Evolutionary conservation across 257 asterid genomes (phyloP).

Genomic region (Solanum medicagineum): DNA sequence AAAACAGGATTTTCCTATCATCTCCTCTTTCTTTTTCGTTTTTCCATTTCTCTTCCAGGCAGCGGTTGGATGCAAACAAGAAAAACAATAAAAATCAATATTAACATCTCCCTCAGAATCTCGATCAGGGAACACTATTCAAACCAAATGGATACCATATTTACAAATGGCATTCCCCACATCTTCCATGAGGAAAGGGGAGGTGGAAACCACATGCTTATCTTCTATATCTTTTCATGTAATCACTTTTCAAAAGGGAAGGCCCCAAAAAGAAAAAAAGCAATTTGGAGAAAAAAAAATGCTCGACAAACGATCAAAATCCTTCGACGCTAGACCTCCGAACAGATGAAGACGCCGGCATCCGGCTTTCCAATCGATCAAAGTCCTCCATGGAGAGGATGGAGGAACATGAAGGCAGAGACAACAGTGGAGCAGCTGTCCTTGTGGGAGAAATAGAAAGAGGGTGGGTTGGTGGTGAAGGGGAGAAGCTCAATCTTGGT

Average conservation of each 20-base stretch:
- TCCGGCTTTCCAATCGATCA: conserved; percentile 47
- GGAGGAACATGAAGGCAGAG: conserved; percentile 49
- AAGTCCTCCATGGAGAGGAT: conserved; percentile 37
- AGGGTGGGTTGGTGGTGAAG: conserved; percentile 34
- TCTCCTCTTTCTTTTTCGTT: not conserved
- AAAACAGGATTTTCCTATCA: not conserved
- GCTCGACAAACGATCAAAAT: conserved; percentile 47
- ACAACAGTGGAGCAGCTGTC: conserved; percentile 25
- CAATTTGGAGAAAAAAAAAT: not conserved
- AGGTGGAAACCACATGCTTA: conserved; percentile 11
- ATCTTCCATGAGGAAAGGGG: not conserved
- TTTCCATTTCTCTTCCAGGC: not conserved
- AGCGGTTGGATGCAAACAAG: not conserved
- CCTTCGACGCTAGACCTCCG: conserved; percentile 62
- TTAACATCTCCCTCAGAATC: not conserved
- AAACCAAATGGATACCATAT: conserved; percentile 12
- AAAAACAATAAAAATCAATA: not conserved
- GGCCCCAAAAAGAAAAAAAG: not conserved
- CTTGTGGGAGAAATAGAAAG: conserved; percentile 32
- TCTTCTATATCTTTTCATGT: conserved; percentile 29
- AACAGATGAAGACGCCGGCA: conserved; percentile 41
- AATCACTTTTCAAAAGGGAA: conserved; percentile 19
- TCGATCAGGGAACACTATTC: not conserved
- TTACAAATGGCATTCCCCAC: conserved; percentile 27
- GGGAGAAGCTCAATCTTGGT: conserved; percentile 37